Conservation (phyloP, 2,329 filamentous ascomycete species). For the Elsinoe batatas region DNA sequence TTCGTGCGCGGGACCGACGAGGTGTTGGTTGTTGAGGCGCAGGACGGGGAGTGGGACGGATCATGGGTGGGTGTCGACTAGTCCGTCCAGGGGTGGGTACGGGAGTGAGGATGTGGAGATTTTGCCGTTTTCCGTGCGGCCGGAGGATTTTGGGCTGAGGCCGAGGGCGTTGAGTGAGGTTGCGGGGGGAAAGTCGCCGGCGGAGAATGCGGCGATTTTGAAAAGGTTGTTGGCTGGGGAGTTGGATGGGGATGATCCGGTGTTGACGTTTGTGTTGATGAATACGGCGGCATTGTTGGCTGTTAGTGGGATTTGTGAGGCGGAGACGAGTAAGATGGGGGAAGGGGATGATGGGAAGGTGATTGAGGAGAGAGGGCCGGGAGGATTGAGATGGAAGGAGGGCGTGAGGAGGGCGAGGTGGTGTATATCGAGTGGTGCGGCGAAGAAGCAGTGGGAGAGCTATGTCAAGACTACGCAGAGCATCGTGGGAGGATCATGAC, state of each 20-base stretch:
- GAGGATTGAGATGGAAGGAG: constrained; percentile 87
- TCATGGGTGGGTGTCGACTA: constrained; percentile 33
- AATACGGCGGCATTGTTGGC: constrained; percentile 87
- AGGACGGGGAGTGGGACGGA: constrained; percentile 31
- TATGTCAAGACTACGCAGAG: constrained; percentile 76
- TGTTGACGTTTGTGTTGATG: constrained; percentile 87
- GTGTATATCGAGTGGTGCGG: constrained; percentile 77
- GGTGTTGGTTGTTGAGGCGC: constrained; percentile 72
- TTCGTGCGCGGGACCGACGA: constrained; percentile 77
- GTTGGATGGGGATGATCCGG: constrained; percentile 65
- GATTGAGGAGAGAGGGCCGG: constrained; percentile 71
- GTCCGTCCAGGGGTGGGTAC: constrained; percentile 27
- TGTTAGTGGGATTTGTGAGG: constrained; percentile 75
- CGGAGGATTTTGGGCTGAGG: constrained; percentile 77
- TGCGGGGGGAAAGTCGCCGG: constrained; percentile 73
- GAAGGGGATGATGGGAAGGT: constrained; percentile 70
- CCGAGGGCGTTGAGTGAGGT: constrained; percentile 67
- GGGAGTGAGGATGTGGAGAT: constrained; percentile 45
- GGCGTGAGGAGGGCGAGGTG: constrained; percentile 78
- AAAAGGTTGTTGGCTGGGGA: constrained; percentile 66
- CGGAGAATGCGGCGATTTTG: constrained; percentile 79
- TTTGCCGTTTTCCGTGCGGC: constrained; percentile 67
- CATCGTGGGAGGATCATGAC: background rate
- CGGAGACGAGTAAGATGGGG: constrained; percentile 70
- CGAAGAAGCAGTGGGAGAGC: constrained; percentile 69